These are phyloP conservation scores for Pascua sp. DNA, from an alignment of 1,284 basidiomycete genomes.

Conservation along the genomic window DNA sequence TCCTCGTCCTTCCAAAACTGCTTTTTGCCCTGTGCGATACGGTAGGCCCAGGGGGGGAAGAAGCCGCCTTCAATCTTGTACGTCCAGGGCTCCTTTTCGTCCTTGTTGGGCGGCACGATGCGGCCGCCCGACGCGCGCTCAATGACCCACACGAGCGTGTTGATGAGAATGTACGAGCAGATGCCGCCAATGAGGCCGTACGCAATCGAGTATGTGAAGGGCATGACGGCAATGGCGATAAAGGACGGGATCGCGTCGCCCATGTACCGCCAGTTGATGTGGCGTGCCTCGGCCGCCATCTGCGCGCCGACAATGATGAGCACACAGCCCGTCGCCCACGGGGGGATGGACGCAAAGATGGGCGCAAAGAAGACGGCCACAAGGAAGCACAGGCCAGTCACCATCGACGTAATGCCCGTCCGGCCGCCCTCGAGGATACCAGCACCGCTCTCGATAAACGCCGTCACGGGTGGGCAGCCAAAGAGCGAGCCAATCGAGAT, in stretches of 20 bases:
- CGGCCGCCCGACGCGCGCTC: constrained; percentile 12
- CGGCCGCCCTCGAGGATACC: constrained; percentile 71
- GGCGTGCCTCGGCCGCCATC: constrained; percentile 81
- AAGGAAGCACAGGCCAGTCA: constrained; percentile 75
- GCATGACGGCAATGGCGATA: constrained; percentile 69
- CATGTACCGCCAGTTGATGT: constrained; percentile 85
- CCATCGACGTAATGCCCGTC: constrained; percentile 77
- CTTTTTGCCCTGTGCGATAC: constrained; percentile 13
- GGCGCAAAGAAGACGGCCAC: constrained; percentile 84
- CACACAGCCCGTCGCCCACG: constrained; percentile 85
- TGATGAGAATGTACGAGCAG: constrained; percentile 19
- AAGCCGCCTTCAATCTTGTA: constrained; percentile 21
- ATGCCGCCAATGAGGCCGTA: constrained; percentile 22
- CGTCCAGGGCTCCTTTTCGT: constrained; percentile 21
- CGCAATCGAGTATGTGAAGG: constrained; percentile 58
- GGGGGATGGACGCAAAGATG: constrained; percentile 79
- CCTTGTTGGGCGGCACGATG: constrained; percentile 15
- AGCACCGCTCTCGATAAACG: constrained; percentile 60
- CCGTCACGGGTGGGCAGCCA: constrained; percentile 82
- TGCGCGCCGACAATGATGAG: constrained; percentile 80
- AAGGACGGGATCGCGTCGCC: constrained; percentile 83
- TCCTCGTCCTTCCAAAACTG: constrained; percentile 17
- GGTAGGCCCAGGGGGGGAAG: constrained; percentile 15
- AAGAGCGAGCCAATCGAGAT: constrained; percentile 54
- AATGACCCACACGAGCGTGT: constrained; percentile 13